phyloP scores from a whole-genome alignment of 2,329 filamentous ascomycete genomes.

The Alternaria alternata region DNA sequence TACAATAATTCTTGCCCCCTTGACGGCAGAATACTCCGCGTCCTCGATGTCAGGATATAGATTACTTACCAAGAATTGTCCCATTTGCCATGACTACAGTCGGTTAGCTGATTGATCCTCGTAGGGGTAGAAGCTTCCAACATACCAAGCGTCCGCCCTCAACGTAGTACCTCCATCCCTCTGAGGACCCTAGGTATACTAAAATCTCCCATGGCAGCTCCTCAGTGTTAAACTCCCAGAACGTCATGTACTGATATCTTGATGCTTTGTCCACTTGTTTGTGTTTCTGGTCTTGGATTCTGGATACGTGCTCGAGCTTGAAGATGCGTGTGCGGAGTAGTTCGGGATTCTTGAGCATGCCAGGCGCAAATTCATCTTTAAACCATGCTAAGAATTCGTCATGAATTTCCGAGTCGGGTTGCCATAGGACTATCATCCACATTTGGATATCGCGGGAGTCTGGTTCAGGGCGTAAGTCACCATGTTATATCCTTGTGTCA shows the following conservation, averaged over 20 bases:
- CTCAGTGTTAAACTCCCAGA: conserved; percentile 26
- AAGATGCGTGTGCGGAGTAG: conserved; percentile 23
- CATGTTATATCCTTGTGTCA: not conserved
- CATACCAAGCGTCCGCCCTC: conserved; percentile 20
- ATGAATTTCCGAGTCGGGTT: conserved; percentile 11
- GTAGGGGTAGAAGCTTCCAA: no score
- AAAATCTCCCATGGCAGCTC: conserved; percentile 28
- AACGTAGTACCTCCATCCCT: conserved; percentile 23
- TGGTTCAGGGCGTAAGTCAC: conserved; percentile 10
- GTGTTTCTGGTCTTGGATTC: conserved; percentile 9
- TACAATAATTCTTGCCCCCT: conserved; percentile 9
- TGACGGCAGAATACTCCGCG: conserved; percentile 7
- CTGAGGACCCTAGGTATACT: conserved; percentile 24
- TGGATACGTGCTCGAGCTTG: conserved; percentile 21
- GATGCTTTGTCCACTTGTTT: conserved; percentile 4
- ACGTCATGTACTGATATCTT: conserved; percentile 24
- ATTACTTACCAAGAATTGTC: conserved; percentile 21
- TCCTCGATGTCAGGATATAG: conserved; percentile 19
- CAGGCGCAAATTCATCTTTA: conserved; percentile 17
- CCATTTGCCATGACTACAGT: conserved; percentile 21
- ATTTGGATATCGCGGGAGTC: conserved; percentile 21
- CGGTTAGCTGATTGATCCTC: not conserved
- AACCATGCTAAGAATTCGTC: conserved; percentile 26
- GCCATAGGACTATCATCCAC: conserved; percentile 24
- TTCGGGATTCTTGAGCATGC: conserved; percentile 25